Base-by-base conservation (phyloP, 2,329 filamentous ascomycete species). In the Fusarium albidum region DNA sequence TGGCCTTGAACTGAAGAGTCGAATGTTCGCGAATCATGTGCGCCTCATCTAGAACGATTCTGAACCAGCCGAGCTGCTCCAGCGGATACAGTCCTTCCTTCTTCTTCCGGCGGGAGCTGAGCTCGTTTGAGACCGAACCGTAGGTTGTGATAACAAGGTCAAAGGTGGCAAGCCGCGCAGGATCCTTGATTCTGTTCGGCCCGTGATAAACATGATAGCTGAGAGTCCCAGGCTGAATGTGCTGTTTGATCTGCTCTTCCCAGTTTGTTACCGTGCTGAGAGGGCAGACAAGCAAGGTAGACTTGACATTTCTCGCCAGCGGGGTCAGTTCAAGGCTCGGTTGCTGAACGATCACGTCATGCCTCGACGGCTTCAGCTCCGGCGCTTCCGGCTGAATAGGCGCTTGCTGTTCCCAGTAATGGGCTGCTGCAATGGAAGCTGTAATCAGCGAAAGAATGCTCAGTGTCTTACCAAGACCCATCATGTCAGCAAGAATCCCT, bases 111-210 rank as follows among this genome's bases (percentile, higher is more conserved):
- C 88, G 84, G 18, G 83, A 79, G 37, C 82, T 84, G 13, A 91
- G 82, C 68, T 98, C 94, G 55, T 89, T 90, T 0, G 91, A 87
- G 17, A 96, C 85, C 1, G 92, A 96, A 32, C 91, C 90, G 69
- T 98, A 99, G 0, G 95, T 97, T 0, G 95, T 97, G 51, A 99
- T 88, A 33, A 99, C 86, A 8, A 98, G 75, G 68, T 98, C 92
- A 65, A 87, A 92, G 28, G 86, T 76, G 1, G 88, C 82, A 13
- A 99, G 82, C 61, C 85, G 82, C 7, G 82, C 78, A 0, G 86
- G 73, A 59, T 92, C 86, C 55, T 87, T 89, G 57, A 84, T 87
- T 7, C 95, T 85, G 63, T 86, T 88, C 0, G 85, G 79, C 3
- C 95, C 95, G 70, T 99, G 95, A 62, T 97, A 98, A 48, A 95